These are phyloP conservation scores for Breviolum minutum DNA, from an alignment of 73 alveolate genomes.

Conservation along the genomic window DNA sequence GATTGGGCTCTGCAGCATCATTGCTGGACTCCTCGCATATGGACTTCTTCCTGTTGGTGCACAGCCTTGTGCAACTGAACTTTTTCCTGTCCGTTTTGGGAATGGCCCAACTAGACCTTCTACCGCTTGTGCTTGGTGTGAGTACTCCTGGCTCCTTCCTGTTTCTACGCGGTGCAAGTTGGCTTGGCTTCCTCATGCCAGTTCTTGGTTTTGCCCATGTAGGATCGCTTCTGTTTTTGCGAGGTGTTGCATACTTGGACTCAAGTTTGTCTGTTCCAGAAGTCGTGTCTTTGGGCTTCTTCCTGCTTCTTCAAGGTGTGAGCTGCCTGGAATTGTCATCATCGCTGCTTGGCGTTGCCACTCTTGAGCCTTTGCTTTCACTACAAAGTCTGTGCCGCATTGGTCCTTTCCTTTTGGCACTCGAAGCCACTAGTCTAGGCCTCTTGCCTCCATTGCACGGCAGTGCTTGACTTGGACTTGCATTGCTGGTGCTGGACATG, in stretches of 20 bases:
- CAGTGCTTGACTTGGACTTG: not conserved
- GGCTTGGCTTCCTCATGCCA: not conserved
- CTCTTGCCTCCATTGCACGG: not conserved
- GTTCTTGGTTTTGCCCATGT: not conserved
- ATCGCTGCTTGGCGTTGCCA: not conserved
- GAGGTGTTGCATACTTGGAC: not conserved
- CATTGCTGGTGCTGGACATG: not conserved
- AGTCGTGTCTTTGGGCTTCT: not conserved
- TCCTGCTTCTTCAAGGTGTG: not conserved
- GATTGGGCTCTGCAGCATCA: not conserved
- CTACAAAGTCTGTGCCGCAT: not conserved
- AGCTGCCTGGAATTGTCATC: not conserved
- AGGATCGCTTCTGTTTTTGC: not conserved
- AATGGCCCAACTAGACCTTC: not conserved
- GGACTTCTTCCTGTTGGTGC: not conserved
- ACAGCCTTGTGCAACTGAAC: not conserved
- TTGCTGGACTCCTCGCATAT: slow-evolving; percentile 12
- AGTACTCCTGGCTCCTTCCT: not conserved
- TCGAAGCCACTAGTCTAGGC: not conserved
- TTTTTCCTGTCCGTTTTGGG: not conserved
- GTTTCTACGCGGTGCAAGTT: not conserved
- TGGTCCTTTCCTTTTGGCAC: not conserved
- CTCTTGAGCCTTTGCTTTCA: not conserved
- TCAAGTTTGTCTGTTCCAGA: not conserved
- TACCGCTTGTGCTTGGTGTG: not conserved